Evolutionary conservation across 495 filamentous ascomycete genomes (phyloP).

Genomic region (Neurospora cerealis): DNA sequence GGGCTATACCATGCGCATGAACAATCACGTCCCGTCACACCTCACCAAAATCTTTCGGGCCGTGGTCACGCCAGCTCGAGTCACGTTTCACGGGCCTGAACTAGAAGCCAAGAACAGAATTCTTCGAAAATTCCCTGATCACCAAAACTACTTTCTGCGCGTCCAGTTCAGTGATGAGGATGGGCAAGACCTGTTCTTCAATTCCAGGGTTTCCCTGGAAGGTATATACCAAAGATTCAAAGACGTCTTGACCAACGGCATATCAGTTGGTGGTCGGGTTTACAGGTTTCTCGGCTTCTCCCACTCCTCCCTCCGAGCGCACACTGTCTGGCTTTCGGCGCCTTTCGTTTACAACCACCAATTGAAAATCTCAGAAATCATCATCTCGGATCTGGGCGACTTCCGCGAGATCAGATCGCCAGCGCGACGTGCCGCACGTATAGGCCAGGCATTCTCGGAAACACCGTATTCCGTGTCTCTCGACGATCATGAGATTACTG

Average conservation of each 20-base stretch:
- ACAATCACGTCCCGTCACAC: background rate
- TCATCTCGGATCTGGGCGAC: conserved; percentile 55
- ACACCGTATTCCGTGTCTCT: conserved; percentile 47
- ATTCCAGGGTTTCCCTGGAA: conserved; percentile 41
- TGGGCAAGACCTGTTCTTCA: conserved; percentile 50
- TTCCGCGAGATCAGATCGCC: conserved; percentile 55
- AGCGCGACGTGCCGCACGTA: conserved; percentile 68
- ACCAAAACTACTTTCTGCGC: conserved; percentile 57
- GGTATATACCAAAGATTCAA: conserved; percentile 52
- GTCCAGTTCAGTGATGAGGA: conserved; percentile 63
- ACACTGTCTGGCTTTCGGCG: conserved; percentile 66
- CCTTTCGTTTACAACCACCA: conserved; percentile 42
- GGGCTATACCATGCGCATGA: conserved; percentile 15
- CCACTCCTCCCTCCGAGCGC: conserved; percentile 61
- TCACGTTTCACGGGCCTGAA: conserved; percentile 47
- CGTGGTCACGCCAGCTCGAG: too few relatives aligned
- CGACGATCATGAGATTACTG: conserved; percentile 4
- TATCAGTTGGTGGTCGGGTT: conserved; percentile 51
- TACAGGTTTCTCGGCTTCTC: conserved; percentile 74
- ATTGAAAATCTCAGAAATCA: conserved; percentile 31
- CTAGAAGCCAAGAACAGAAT: conserved; percentile 64
- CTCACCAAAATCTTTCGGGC: too few relatives aligned
- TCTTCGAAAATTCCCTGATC: conserved; percentile 54
- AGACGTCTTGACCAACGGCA: conserved; percentile 40
- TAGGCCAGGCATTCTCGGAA: conserved; percentile 77